These are phyloP conservation scores for Furcasterigmium furcatum DNA, from an alignment of 2,329 filamentous ascomycete species.

Conservation along the genomic window DNA sequence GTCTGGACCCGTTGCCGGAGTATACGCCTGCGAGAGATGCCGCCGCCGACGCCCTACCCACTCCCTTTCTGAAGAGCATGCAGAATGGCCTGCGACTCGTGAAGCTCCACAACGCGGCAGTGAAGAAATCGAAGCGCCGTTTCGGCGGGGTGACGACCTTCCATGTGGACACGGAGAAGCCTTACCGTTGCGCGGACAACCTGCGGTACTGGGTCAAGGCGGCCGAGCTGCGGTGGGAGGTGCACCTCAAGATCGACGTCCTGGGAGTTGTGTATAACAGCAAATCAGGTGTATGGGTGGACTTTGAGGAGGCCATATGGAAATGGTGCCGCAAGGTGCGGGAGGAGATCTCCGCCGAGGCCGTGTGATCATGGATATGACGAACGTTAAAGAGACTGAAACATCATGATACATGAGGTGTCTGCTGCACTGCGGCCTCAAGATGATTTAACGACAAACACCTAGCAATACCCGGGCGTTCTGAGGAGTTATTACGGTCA, in stretches of 20 bases:
- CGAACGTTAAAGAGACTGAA: no score
- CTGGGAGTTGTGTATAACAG: conserved; percentile 80
- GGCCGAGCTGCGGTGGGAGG: conserved; percentile 89
- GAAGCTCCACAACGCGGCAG: conserved; percentile 83
- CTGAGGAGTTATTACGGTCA: no score
- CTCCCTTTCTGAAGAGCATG: conserved; percentile 70
- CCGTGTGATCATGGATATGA: conserved; percentile 18
- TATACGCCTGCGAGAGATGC: conserved; percentile 53
- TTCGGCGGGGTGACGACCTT: conserved; percentile 88
- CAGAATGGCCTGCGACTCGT: conserved; percentile 80
- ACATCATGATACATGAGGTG: not conserved
- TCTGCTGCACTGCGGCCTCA: not conserved
- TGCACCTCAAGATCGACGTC: conserved; percentile 77
- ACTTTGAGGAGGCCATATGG: conserved; percentile 80
- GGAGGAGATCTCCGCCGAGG: conserved; percentile 75
- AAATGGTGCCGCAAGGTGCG: conserved; percentile 81
- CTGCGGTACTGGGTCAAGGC: conserved; percentile 95
- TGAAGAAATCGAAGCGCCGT: conserved; percentile 78
- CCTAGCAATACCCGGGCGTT: not conserved
- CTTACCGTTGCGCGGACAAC: conserved; percentile 91
- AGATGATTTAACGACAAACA: not conserved
- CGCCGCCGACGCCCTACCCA: conserved; percentile 50
- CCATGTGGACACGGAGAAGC: conserved; percentile 91
- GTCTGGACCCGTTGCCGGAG: conserved; percentile 58
- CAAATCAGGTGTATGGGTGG: conserved; percentile 66